Conservation (phyloP, 305 asterid genomes). For the Rubia balearica region DNA sequence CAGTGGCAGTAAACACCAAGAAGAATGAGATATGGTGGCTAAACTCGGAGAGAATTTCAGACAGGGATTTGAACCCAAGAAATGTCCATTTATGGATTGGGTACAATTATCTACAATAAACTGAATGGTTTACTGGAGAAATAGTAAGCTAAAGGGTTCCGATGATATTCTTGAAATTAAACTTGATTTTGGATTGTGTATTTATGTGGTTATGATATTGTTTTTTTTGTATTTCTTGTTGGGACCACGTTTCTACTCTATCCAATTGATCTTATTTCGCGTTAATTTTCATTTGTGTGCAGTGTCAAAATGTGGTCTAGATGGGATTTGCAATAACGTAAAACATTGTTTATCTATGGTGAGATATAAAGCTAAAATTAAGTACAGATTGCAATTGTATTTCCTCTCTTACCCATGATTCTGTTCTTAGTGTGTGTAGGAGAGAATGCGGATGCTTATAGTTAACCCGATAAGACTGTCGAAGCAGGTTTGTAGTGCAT, state of each 20-base stretch:
- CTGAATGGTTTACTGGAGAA: too few relatives aligned
- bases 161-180: too few relatives aligned
- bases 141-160: too few relatives aligned
- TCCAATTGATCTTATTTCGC: constrained; percentile 13
- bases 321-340: constrained; percentile 70
- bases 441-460: constrained; percentile 77
- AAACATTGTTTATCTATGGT: constrained; percentile 91
- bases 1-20: too few relatives aligned
- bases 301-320: constrained; percentile 81
- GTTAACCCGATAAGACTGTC: constrained; percentile 67
- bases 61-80: too few relatives aligned
- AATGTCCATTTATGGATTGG: too few relatives aligned
- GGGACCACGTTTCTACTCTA: constrained; percentile 6
- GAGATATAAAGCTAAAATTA: constrained; percentile 4
- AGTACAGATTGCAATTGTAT: constrained; percentile 12
- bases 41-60: too few relatives aligned
- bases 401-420: constrained; percentile 15
- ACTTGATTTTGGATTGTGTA: too few relatives aligned
- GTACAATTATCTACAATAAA: too few relatives aligned
- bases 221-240: constrained; percentile 9
- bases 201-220: too few relatives aligned
- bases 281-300: constrained; percentile 25
- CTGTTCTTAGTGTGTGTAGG: constrained; percentile 68
- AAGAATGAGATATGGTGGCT: too few relatives aligned
- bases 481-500: constrained; percentile 50